Evolutionary conservation across 768 basidiomycete species (phyloP).

Genomic region (Suillus occidentalis): DNA sequence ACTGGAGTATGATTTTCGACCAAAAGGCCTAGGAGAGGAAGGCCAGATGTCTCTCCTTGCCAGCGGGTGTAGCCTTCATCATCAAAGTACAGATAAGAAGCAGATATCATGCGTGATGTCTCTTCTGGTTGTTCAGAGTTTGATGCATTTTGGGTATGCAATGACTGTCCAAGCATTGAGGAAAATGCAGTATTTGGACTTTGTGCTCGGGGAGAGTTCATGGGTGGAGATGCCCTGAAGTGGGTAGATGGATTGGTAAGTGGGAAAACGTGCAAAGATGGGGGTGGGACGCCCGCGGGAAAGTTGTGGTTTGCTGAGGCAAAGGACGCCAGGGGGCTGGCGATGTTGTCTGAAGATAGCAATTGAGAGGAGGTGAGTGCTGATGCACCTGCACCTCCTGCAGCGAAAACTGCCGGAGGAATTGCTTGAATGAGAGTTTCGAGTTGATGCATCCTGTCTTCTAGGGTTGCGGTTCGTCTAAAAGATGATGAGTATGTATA

Average conservation of each 20-base stretch:
- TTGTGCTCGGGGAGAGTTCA: slow-evolving; percentile 44
- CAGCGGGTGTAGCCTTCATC: slow-evolving; percentile 86
- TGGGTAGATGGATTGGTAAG: slow-evolving; percentile 81
- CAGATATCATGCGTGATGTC: slow-evolving; percentile 60
- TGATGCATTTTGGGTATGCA: slow-evolving; percentile 25
- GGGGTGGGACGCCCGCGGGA: slow-evolving; percentile 69
- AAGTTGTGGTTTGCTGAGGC: slow-evolving; percentile 41
- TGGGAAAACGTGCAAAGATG: slow-evolving; percentile 74
- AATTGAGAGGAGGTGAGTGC: slow-evolving; percentile 31
- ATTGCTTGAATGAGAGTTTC: slow-evolving; percentile 85
- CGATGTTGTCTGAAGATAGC: slow-evolving; percentile 31
- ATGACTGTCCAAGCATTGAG: slow-evolving; percentile 38
- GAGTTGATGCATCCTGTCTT: slow-evolving; percentile 86
- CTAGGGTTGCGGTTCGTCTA: slow-evolving; percentile 79
- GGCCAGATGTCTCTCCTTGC: slow-evolving; percentile 92
- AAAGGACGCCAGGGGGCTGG: slow-evolving; percentile 38
- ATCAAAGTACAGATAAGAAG: slow-evolving; percentile 84
- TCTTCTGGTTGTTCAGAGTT: slow-evolving; percentile 53
- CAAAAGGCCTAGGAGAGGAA: slow-evolving; percentile 83
- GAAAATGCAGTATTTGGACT: slow-evolving; percentile 45
- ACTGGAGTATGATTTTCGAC: slow-evolving; percentile 63
- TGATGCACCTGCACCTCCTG: slow-evolving; percentile 43
- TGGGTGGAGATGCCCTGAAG: slow-evolving; percentile 52
- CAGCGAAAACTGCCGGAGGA: slow-evolving; percentile 75
- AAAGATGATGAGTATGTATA: not conserved